Percentiles rank a stretch among this genome's conserved stretches.
Conservation (phyloP, 2,329 filamentous ascomycete genomes). For the Trichoderma gracile region DNA sequence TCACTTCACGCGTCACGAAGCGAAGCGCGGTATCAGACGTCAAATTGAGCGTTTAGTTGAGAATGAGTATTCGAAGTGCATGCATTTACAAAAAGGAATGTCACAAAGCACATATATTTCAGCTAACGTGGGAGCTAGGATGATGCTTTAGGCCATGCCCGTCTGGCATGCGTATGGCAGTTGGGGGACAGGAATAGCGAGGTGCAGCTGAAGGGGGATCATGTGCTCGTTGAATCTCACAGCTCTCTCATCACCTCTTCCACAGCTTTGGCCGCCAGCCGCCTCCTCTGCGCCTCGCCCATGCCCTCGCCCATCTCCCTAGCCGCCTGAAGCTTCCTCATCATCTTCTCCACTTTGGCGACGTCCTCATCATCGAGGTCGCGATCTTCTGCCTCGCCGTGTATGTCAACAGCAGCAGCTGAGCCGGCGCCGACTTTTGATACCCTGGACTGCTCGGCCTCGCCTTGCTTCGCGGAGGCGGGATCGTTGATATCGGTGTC, state of each 20-base stretch:
- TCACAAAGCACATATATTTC: neutral
- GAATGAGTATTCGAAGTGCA: neutral
- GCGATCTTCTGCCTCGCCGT: constrained; percentile 26
- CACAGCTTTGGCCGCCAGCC: constrained; percentile 62
- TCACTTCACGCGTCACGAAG: neutral
- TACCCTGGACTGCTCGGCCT: constrained; percentile 10
- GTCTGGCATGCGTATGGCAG: neutral
- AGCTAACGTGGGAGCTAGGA: neutral
- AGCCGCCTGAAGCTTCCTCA: constrained; percentile 63
- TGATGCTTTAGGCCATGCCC: neutral
- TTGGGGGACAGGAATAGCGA: neutral
- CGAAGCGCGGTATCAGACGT: neutral
- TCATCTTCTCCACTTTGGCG: constrained; percentile 62
- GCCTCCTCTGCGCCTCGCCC: constrained; percentile 60
- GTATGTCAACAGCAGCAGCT: neutral
- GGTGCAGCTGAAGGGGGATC: no score
- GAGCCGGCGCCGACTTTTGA: constrained; percentile 21
- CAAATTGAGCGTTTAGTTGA: neutral
- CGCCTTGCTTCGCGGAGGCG: constrained; percentile 24
- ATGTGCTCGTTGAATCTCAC: constrained; percentile 31
- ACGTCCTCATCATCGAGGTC: constrained; percentile 53
- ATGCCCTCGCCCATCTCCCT: constrained; percentile 60
- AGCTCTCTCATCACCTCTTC: constrained; percentile 65
- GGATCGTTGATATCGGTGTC: constrained; percentile 34
- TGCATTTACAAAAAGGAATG: neutral